Conservation (phyloP, 345 rosid species). For the Acer campestre region DNA sequence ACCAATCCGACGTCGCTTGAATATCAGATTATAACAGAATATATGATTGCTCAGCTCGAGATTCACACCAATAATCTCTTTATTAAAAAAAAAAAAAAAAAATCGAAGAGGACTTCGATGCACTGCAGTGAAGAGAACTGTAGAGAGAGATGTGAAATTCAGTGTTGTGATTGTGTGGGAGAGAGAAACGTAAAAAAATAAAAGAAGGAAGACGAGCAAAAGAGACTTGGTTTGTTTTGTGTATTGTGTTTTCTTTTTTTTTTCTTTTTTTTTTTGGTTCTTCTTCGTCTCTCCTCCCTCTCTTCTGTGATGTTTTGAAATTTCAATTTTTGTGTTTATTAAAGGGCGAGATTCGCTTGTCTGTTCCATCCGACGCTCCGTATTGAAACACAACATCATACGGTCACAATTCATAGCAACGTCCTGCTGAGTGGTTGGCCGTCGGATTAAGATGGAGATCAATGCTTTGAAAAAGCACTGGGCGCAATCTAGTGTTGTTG, state of each 20-base stretch:
- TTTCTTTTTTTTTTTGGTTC: conserved; percentile 26
- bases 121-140: conserved; percentile 18
- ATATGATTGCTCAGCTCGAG: conserved; percentile 43
- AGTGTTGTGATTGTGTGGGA: conserved; percentile 28
- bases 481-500: background rate
- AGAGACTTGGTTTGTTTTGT: conserved; percentile 29
- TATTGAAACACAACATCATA: conserved; percentile 37
- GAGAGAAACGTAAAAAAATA: background rate
- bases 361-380: conserved; percentile 44
- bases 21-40: conserved; percentile 28
- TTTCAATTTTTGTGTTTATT: conserved; percentile 65
- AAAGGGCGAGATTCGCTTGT: conserved; percentile 56
- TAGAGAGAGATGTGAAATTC: conserved; percentile 18
- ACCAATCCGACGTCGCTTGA: conserved; percentile 16
- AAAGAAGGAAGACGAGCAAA: conserved; percentile 23
- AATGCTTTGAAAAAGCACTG: background rate
- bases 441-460: conserved; percentile 41
- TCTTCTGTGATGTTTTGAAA: conserved; percentile 86
- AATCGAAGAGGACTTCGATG: conserved; percentile 27
- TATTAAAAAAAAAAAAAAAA: background rate
- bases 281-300: conserved; percentile 70
- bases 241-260: background rate
- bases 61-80: conserved; percentile 23
- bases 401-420: conserved; percentile 58
- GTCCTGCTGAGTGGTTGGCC: conserved; percentile 26